These are phyloP conservation scores for Malus hybrid DNA, from an alignment of 331 rosid genomes.

Conservation along the genomic window DNA sequence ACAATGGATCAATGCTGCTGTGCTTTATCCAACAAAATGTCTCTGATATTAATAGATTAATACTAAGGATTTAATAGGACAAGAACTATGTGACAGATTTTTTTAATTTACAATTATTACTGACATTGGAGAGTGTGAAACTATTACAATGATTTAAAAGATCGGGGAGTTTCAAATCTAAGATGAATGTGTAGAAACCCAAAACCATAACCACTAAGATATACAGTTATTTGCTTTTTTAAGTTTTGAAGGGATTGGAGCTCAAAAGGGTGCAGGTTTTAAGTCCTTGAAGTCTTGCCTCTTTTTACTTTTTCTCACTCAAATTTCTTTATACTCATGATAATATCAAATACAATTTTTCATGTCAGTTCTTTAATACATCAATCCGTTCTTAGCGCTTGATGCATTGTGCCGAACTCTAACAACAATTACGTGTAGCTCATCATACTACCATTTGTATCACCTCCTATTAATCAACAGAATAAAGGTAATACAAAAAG, in stretches of 20 bases:
- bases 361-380: too few relatives aligned
- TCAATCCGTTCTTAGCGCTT: too few relatives aligned
- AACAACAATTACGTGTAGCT: not conserved
- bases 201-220: too few relatives aligned
- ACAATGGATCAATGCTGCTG: constrained; percentile 35
- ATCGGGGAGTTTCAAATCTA: too few relatives aligned
- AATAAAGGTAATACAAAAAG: not conserved
- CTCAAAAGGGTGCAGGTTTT: not conserved
- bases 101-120: too few relatives aligned
- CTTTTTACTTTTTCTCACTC: not conserved
- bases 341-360: too few relatives aligned
- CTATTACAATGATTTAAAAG: too few relatives aligned
- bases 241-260: constrained; percentile 21
- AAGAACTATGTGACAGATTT: not conserved
- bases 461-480: not conserved
- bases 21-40: constrained; percentile 51
- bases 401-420: not conserved
- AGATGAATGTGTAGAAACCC: too few relatives aligned
- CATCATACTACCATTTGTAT: not conserved
- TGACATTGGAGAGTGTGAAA: fast-evolving
- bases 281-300: too few relatives aligned
- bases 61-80: not conserved
- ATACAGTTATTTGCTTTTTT: constrained; percentile 5
- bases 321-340: not conserved
- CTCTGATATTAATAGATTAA: constrained; percentile 4